Percentiles rank a stretch among this genome's conserved stretches.
phyloP scores from a whole-genome alignment of 768 basidiomycete genomes.

The Pleurotus eryngii region DNA sequence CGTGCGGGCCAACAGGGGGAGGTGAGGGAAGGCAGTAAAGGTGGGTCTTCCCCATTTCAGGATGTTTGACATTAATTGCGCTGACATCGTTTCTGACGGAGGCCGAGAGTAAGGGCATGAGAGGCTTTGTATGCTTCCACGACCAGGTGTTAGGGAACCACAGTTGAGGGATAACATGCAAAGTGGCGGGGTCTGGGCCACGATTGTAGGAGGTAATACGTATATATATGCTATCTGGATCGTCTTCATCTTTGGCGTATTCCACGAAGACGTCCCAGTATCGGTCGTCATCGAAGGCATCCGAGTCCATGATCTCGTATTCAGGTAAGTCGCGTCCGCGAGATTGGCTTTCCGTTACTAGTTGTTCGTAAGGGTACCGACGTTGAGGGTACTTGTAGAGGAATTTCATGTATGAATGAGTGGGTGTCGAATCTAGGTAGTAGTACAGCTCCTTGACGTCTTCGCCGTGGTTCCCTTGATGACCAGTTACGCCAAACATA shows the following conservation, averaged over 20 bases:
- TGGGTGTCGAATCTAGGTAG: constrained; percentile 97
- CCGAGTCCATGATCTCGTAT: constrained; percentile 92
- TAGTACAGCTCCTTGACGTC: constrained; percentile 99
- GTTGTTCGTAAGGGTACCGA: constrained; percentile 89
- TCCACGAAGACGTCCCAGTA: constrained; percentile 99
- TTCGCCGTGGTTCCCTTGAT: constrained; percentile 98
- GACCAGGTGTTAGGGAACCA: constrained; percentile 99
- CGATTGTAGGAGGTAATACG: constrained; percentile 97
- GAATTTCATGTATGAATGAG: constrained; percentile 99
- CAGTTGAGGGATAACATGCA: constrained; percentile 93
- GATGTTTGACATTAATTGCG: constrained; percentile 71
- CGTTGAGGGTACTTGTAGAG: constrained; percentile 98
- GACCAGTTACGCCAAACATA: constrained; percentile 92
- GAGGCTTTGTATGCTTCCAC: constrained; percentile 71
- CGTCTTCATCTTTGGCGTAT: constrained; percentile 98
- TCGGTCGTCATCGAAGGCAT: constrained; percentile 84
- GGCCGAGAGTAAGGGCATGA: constrained; percentile 58
- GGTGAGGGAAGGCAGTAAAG: constrained; percentile 92
- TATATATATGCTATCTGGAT: constrained; percentile 83
- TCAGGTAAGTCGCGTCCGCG: constrained; percentile 84
- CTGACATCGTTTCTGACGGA: constrained; percentile 52
- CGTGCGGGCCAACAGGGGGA: constrained; percentile 77
- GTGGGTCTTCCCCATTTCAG: constrained; percentile 69
- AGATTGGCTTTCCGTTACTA: constrained; percentile 80
- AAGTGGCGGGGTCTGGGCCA: constrained; percentile 89